Conservation (phyloP, 2,329 filamentous ascomycete genomes). For the Nemania abortiva region DNA sequence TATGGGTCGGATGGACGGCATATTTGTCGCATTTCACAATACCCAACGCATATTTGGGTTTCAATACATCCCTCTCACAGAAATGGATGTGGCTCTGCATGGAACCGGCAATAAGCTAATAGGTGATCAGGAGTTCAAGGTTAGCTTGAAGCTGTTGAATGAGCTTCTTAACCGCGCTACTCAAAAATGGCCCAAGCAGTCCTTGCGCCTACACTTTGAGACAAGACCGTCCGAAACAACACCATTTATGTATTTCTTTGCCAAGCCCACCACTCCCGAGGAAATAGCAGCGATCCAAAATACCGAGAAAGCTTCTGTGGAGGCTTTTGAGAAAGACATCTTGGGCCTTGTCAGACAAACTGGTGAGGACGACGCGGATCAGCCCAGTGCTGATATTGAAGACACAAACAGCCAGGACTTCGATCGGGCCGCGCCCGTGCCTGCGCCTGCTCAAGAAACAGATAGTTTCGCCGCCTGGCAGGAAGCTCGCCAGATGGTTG, state of each 20-base stretch:
- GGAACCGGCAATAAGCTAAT: conserved; percentile 74
- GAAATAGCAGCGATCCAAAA: conserved; percentile 81
- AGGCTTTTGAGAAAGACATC: conserved; percentile 75
- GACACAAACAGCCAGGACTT: conserved; percentile 14
- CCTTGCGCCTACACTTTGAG: conserved; percentile 85
- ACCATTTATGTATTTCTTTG: conserved; percentile 89
- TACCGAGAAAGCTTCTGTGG: conserved; percentile 71
- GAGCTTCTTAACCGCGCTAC: conserved; percentile 82
- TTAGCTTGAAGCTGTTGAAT: conserved; percentile 84
- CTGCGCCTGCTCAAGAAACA: conserved; percentile 42
- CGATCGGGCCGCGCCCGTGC: conserved; percentile 13
- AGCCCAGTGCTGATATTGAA: conserved; percentile 39
- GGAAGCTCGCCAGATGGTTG: conserved; percentile 66
- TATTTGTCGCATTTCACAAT: conserved; percentile 97
- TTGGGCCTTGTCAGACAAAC: conserved; percentile 61
- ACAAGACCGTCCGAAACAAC: conserved; percentile 67
- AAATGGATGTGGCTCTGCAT: conserved; percentile 94
- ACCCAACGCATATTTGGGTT: conserved; percentile 96
- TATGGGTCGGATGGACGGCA: conserved; percentile 98
- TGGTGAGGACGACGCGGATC: conserved; percentile 43
- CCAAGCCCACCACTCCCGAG: conserved; percentile 81
- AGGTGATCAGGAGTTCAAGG: conserved; percentile 87
- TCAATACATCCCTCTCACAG: conserved; percentile 87
- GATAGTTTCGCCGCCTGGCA: conserved; percentile 62
- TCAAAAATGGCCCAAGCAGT: conserved; percentile 77